Percentiles rank a stretch among this genome's conserved stretches.
Evolutionary conservation across 129 eudicot species (phyloP).

Genomic region (Saussurea involucrata): DNA sequence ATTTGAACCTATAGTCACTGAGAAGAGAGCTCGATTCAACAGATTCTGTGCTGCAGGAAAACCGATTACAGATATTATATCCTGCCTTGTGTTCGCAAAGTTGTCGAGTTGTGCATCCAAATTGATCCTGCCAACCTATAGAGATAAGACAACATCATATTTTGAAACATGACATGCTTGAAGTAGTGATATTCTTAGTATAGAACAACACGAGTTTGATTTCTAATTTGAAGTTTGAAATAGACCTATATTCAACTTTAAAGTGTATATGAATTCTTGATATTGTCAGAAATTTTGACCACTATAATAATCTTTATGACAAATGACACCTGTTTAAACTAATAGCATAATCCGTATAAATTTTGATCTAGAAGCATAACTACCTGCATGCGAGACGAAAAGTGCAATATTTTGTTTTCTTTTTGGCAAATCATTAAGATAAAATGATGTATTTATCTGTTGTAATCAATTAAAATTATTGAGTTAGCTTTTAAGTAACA

Average conservation of each 20-base stretch:
- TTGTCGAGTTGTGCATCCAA: slow-evolving; percentile 83
- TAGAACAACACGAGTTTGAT: not conserved
- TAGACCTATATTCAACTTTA: not conserved
- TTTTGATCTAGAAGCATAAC: not conserved
- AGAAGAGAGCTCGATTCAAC: slow-evolving; percentile 53
- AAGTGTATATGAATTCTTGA: not conserved
- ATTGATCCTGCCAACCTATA: slow-evolving; percentile 79
- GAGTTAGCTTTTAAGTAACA: not conserved
- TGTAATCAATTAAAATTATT: not conserved
- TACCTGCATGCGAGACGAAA: not conserved
- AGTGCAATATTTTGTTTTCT: not conserved
- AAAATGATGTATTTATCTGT: not conserved
- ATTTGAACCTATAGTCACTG: slow-evolving; percentile 81
- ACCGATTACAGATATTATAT: slow-evolving; percentile 58
- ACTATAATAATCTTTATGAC: not conserved
- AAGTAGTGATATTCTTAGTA: not conserved
- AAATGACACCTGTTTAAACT: not conserved
- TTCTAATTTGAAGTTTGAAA: not conserved
- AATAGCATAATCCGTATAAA: not conserved
- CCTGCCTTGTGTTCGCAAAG: slow-evolving; percentile 77
- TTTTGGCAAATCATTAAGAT: not conserved
- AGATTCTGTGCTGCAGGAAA: slow-evolving; percentile 44
- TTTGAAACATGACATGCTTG: not conserved
- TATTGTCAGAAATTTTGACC: not conserved
- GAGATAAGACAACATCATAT: not conserved